These are phyloP conservation scores for Suillus decipiens DNA, from an alignment of 768 basidiomycete genomes.

Conservation along the genomic window DNA sequence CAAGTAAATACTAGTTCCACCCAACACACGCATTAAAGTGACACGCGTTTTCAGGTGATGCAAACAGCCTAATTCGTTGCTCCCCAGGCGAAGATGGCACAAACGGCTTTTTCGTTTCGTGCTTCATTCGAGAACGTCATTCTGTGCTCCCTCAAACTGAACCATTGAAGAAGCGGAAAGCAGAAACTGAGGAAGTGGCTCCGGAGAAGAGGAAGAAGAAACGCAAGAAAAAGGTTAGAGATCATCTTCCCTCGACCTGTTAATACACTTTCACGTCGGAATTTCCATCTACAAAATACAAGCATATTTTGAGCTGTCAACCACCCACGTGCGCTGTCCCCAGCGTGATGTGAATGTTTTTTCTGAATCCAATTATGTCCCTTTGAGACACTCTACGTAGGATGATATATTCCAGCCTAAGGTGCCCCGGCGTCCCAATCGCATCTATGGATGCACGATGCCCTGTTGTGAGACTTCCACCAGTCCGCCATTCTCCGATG, in stretches of 20 bases:
- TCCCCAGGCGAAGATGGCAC: slow-evolving; percentile 81
- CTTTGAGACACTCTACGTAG: no score
- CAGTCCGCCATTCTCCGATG: neutral
- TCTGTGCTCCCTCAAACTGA: neutral
- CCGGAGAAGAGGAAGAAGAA: slow-evolving; percentile 21
- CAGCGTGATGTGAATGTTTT: neutral
- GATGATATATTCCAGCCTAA: no score
- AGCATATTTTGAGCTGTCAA: neutral
- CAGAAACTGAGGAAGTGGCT: slow-evolving; percentile 26
- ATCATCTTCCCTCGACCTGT: neutral
- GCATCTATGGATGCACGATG: no score
- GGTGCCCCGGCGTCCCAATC: no score
- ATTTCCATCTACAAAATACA: neutral
- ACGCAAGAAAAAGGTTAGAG: slow-evolving; percentile 17
- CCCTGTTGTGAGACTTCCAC: no score
- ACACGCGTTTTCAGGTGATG: slow-evolving; percentile 44
- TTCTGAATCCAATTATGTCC: no score
- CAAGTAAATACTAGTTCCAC: slow-evolving; percentile 40
- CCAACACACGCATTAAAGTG: neutral
- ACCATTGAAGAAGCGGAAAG: slow-evolving; percentile 22
- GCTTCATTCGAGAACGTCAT: slow-evolving; percentile 53
- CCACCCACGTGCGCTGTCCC: neutral
- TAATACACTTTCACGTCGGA: neutral
- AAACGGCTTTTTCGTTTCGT: slow-evolving; percentile 99
- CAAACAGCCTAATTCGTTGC: slow-evolving; percentile 69